Base-by-base conservation (phyloP, 2,329 filamentous ascomycete species). In the Trichoderma polysporum region DNA sequence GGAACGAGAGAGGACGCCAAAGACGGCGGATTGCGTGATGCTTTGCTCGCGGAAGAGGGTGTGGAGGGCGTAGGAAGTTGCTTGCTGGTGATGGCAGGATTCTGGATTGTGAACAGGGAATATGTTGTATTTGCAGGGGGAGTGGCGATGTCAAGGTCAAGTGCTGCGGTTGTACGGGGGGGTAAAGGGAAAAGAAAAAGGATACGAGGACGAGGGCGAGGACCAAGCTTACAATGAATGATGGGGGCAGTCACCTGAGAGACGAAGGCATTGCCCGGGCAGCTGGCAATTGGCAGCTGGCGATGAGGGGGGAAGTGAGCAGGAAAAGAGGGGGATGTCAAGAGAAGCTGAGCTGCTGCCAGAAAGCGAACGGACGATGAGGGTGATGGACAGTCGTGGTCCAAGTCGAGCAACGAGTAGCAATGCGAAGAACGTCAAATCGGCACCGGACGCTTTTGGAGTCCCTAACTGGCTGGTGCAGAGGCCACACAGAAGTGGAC, bases 211-310 rank as follows among this genome's bases (percentile, higher is more conserved):
- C 68, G 69, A 60, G 60, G 65, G 29, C 41, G 63, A 66, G 33
- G 41, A 70, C 52, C 53, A 52, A 39, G 72, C 73, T 61, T 73
- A 75, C 73, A 68, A 62, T 70, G 70, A 71, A 69, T 68, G 68
- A 65, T 68, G 60, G 54, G 66, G 52, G 58, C 71, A 73, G 71
- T 79, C 75, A 79, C 77, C 76, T 72, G 71, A 74, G 76, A 74
- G 71, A 45, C 41, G 41, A 72, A 75, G 78, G 69, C 77, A 79
- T 79, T 74, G 77, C 77, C 41, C 76, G 73, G 76, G 72, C 74
- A 72, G 73, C 63, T 50, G 63, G 66, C 50, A 66, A 68, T 58
- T 52, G 76, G 72, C 74, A 72, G 73, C 63, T 49, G 63, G 66
- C 50, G 64, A 64, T 56, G 66, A 69, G 61, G 57, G 52, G n/a